A percentile compares a stretch with the other conserved stretches of the same genome.
Evolutionary conservation across 2,329 filamentous ascomycete species (phyloP).

Genomic region (Neonectria hederae): DNA sequence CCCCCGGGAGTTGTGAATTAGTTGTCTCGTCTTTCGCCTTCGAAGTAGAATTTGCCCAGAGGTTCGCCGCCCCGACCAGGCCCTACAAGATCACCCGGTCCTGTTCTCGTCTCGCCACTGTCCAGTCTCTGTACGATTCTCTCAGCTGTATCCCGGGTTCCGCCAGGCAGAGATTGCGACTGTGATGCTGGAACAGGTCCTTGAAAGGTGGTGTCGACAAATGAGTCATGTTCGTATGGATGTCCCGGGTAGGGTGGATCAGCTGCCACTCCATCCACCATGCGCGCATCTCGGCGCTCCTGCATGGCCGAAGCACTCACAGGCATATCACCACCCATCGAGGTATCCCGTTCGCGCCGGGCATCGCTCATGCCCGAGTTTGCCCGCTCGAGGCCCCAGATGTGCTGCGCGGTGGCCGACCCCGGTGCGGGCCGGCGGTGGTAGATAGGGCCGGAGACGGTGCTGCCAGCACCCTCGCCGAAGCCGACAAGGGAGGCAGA

Average conservation of each 20-base stretch:
- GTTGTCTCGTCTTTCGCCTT: conserved; percentile 50
- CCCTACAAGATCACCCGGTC: conserved; percentile 52
- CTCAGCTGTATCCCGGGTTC: conserved; percentile 66
- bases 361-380: conserved; percentile 63
- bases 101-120: conserved; percentile 55
- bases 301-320: conserved; percentile 57
- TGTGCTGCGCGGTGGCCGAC: conserved; percentile 49
- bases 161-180: conserved; percentile 31
- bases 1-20: conserved; percentile 8
- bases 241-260: conserved; percentile 61
- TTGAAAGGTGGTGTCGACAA: conserved; percentile 72
- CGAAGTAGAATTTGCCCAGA: conserved; percentile 69
- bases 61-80: conserved; percentile 56
- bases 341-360: conserved; percentile 47
- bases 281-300: conserved; percentile 68
- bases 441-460: conserved; percentile 81
- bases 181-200: conserved; percentile 60
- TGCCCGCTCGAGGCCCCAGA: conserved; percentile 60
- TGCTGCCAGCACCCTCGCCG: conserved; percentile 88
- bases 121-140: conserved; percentile 69
- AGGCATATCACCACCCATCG: conserved; percentile 53
- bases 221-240: conserved; percentile 60
- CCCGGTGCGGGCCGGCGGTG: conserved; percentile 59
- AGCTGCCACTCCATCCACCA: conserved; percentile 72
- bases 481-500: conserved; percentile 88